Base-by-base conservation (phyloP, 306 rosid species). In the Urtica urens region DNA sequence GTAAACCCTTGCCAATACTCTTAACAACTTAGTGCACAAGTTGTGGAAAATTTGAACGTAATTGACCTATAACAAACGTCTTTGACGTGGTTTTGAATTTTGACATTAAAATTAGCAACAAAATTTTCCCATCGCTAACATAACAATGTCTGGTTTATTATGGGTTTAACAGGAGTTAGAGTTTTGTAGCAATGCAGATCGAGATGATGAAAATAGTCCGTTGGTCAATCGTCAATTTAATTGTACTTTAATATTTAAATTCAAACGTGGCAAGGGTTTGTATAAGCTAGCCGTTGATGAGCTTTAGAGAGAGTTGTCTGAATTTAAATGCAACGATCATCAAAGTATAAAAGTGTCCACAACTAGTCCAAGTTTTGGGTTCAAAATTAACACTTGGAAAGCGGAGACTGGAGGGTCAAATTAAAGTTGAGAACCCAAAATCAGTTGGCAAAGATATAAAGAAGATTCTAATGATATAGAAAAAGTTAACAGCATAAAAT, bases 271-370 rank as follows among this genome's bases (percentile, higher is more conserved):
- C 33, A 5, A 23, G 33, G 9, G n/a, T 6, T 46, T 25, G 18
- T 17, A 10, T 22, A 20, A 51, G 30, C 44, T 53, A 35, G 45
- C 58, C 58, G 58, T 53, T 53, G 46, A 26, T 22, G n/a, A 43
- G 46, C 46, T 37, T 53, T 29, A n/a, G 7, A 44, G 11, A 18
- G 38, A 38, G 14, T 22, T 17, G 46, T 24, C 34, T 23, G 4
- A 23, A 24, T 53, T 24, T 23, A 52, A 21, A 52, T 23, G 14
- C 11, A 10, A n/a, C 9, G 10, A 49, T 8, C n/a, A 21, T 41
- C 0, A 35, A 23, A 20, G 26, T 10, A 17, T 28, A 29, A 29
- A 49, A 22, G n/a, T 13, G 5, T 45, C 55, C 39, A n/a, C n/a
- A n/a, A n/a, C n/a, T n/a, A n/a, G n/a, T n/a, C 38, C 11, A 29